A percentile compares a stretch with the other conserved stretches of the same genome.
Evolutionary conservation across 805 yeast genomes (phyloP).

Genomic region (Starmerella asiatica): DNA sequence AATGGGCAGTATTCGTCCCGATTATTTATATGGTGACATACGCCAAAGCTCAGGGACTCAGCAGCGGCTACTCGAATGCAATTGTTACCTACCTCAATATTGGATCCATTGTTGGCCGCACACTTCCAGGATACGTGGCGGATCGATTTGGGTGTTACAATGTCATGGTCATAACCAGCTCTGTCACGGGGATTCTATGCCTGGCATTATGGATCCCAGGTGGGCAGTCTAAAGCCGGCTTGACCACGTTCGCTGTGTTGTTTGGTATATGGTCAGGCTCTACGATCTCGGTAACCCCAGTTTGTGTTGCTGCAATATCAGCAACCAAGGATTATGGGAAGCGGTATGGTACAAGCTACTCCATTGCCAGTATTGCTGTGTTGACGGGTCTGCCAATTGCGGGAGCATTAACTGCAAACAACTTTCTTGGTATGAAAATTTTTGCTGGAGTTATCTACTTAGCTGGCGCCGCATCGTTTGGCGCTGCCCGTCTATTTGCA

Average conservation of each 20-base stretch:
- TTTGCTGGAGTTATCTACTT: constrained; percentile 26
- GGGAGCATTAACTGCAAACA: constrained; percentile 24
- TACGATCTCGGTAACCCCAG: constrained; percentile 52
- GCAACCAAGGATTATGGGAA: constrained; percentile 53
- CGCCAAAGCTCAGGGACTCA: constrained; percentile 38
- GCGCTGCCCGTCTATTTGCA: constrained; percentile 22
- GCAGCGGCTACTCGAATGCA: constrained; percentile 25
- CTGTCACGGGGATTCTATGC: constrained; percentile 30
- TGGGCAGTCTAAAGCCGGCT: constrained; percentile 31
- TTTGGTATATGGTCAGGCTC: constrained; percentile 22
- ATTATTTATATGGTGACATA: constrained; percentile 47
- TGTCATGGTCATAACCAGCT: constrained; percentile 37
- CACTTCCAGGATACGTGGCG: constrained; percentile 43
- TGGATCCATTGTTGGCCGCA: constrained; percentile 42
- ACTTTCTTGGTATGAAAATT: constrained; percentile 26
- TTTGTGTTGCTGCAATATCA: constrained; percentile 51
- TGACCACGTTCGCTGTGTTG: constrained; percentile 40
- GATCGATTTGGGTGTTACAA: constrained; percentile 46
- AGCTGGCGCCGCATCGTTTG: constrained; percentile 20
- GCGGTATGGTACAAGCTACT: constrained; percentile 54
- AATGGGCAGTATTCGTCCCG: constrained; percentile 40
- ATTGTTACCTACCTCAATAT: constrained; percentile 39
- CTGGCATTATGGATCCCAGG: constrained; percentile 57
- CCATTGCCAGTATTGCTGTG: constrained; percentile 29
- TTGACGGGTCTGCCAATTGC: constrained; percentile 32